Evolutionary conservation across 2,329 filamentous ascomycete genomes (phyloP).

Genomic region (Fusarium agapanthi): DNA sequence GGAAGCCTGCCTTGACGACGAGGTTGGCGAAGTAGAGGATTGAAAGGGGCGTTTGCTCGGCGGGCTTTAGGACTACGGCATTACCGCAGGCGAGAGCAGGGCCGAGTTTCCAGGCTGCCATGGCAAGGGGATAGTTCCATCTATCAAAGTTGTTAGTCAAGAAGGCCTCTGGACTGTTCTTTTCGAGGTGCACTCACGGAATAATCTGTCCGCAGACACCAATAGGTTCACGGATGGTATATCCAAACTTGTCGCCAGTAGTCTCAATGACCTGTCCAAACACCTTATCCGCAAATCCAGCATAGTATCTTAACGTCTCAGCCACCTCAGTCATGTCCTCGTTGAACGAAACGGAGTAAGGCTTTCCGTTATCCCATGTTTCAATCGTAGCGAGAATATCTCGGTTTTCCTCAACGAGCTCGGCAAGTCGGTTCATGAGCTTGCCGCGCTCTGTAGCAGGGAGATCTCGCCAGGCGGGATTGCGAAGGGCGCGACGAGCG

Average conservation of each 20-base stretch:
- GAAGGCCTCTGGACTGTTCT: fast-evolving
- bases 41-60: constrained; percentile 73
- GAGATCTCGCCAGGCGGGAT: constrained; percentile 74
- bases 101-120: constrained; percentile 74
- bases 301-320: constrained; percentile 73
- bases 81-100: constrained; percentile 74
- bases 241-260: constrained; percentile 73
- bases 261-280: constrained; percentile 80
- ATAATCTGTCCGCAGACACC: constrained; percentile 81
- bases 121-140: constrained; percentile 72
- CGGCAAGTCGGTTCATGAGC: constrained; percentile 75
- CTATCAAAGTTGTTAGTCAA: neutral
- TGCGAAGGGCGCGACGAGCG: constrained; percentile 74
- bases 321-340: constrained; percentile 67
- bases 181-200: constrained; percentile 48
- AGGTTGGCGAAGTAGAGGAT: constrained; percentile 72
- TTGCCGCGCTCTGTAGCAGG: constrained; percentile 71
- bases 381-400: constrained; percentile 63
- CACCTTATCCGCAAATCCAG: constrained; percentile 81
- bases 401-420: constrained; percentile 72
- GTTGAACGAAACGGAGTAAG: constrained; percentile 70
- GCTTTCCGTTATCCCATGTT: constrained; percentile 82
- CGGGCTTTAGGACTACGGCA: constrained; percentile 70
- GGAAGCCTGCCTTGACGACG: constrained; percentile 78
- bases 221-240: constrained; percentile 79